Evolutionary conservation across 805 yeast species (phyloP), one percentile per base, ranked within the genome.

Genomic region (Candida orba): DNA sequence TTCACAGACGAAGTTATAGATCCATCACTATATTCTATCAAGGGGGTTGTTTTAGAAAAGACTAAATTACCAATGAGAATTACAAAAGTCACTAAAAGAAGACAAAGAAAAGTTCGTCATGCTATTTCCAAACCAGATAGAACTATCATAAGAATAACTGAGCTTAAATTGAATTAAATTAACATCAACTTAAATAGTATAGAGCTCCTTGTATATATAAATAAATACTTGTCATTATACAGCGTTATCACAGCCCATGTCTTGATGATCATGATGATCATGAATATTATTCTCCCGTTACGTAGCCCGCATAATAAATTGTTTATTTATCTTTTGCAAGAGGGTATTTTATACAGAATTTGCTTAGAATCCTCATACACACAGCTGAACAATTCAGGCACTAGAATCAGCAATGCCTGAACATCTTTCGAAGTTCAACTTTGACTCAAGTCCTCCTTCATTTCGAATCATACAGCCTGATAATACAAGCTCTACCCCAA

Each of bases 41-140:
- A 75, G 51, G 97, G 89, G 18, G 76, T 77, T n/a, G 86, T 90
- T 35, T 62, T 83, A n/a, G 96, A 89, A 59, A 84, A 85, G 68
- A 84, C 96, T 3, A 79, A 84, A 53, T 81, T 84, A 50, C 88
- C 88, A 45, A 78, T 81, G 70, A 77, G 81, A 53, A 71, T 80
- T 29, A 79, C 77, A 58, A 86, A 81, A 58, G 78, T 77, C 47
- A 83, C 95, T 25, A 84, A 87, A 60, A 76, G 91, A 65, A 80
- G 96, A 69, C 71, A 81, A 52, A 81, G 89, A 73, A 81, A 83
- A 70, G 70, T 76, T 49, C 73, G 84, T 62, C 75, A 86, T 67
- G 71, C 81, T 7, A 67, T 70, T 24, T 74, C 75, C 37, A 81
- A 89, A 65, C 87, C 83, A 46, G 79, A 75, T 55, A 75, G 84